Conservation (phyloP, 257 asterid species). For the Solanum megistacrolobum region DNA sequence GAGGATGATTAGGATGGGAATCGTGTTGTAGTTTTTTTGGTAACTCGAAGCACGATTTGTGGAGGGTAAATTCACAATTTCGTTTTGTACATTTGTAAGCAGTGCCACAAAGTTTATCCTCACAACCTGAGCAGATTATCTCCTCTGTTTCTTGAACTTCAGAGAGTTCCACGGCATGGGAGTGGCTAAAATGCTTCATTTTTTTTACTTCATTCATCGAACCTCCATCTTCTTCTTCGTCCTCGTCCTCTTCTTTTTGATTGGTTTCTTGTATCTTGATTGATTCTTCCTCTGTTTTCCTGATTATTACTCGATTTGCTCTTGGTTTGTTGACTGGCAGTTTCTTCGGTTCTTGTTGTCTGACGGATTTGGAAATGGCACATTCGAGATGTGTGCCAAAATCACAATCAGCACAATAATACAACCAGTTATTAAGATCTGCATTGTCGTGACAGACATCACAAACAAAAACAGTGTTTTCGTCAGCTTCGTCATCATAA, state of each 20-base stretch:
- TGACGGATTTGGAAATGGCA: not conserved
- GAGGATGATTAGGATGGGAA: slow-evolving; percentile 11
- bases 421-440: not conserved
- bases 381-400: slow-evolving; percentile 12
- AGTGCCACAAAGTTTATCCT: not conserved
- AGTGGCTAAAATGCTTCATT: slow-evolving; percentile 1
- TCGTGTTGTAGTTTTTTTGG: not conserved
- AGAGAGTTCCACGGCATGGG: not conserved
- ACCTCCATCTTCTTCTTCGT: not conserved
- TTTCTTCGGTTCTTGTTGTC: not conserved
- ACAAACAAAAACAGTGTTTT: not conserved
- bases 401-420: slow-evolving; percentile 8
- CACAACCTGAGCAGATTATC: slow-evolving; percentile 1
- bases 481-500: not conserved
- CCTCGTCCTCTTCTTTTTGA: not conserved
- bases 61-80: slow-evolving; percentile 6
- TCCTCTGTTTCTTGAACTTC: not conserved
- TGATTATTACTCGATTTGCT: not conserved
- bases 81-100: not conserved
- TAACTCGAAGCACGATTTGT: slow-evolving; percentile 12
- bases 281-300: not conserved
- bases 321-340: not conserved
- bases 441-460: not conserved
- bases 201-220: rapidly evolving
- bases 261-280: not conserved